A percentile compares a stretch with the other conserved stretches of the same genome.
phyloP scores from a whole-genome alignment of 768 basidiomycete genomes.

The Tulasnella sp. region DNA sequence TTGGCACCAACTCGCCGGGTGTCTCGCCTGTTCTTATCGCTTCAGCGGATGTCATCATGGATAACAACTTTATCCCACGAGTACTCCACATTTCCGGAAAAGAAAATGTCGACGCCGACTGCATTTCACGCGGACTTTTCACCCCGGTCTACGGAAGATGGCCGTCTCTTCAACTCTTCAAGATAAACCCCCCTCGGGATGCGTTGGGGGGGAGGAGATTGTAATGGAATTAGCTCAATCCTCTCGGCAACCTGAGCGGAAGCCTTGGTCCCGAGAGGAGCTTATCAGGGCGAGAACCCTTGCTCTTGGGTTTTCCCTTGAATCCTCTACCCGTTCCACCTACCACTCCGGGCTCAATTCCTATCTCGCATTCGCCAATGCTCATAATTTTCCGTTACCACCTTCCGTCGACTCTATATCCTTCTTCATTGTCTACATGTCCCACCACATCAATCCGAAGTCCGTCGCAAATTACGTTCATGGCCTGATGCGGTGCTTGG shows the following conservation, averaged over 20 bases:
- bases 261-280: constrained; percentile 39
- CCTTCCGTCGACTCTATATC: constrained; percentile 24
- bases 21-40: constrained; percentile 35
- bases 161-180: neutral
- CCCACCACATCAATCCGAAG: constrained; percentile 20
- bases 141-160: neutral
- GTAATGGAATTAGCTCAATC: neutral
- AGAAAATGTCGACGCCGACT: constrained; percentile 30
- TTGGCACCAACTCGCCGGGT: constrained; percentile 28
- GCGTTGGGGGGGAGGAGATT: constrained; percentile 30
- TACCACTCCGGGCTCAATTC: constrained; percentile 33
- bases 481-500: constrained; percentile 21
- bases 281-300: constrained; percentile 37
- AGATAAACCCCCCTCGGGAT: neutral
- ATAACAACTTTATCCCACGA: constrained; percentile 26
- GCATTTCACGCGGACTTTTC: constrained; percentile 27
- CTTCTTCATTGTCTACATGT: constrained; percentile 25
- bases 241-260: constrained; percentile 36
- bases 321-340: constrained; percentile 29
- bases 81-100: constrained; percentile 33
- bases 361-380: constrained; percentile 22
- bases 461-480: constrained; percentile 23
- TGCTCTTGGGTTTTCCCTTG: constrained; percentile 37
- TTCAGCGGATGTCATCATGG: constrained; percentile 30
- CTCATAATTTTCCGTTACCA: constrained; percentile 21